These are phyloP conservation scores for Aquilaria sinensis DNA, from an alignment of 345 rosid species.

Conservation along the genomic window DNA sequence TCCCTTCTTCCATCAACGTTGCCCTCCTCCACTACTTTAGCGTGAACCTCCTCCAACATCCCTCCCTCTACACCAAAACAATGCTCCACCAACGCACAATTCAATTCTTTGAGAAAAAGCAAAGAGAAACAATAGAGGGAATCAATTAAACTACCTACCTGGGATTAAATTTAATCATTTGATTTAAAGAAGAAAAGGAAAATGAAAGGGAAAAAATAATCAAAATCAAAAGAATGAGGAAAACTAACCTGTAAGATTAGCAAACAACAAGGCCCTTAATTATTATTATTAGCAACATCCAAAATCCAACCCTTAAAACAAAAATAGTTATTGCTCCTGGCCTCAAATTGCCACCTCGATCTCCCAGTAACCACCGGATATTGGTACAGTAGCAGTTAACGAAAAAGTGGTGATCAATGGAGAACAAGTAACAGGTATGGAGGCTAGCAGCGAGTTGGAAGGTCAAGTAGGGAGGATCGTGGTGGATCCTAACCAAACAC, in stretches of 20 bases:
- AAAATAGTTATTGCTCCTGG: constrained; percentile 75
- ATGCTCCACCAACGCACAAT: no score
- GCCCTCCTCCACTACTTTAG: no score
- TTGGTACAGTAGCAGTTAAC: constrained; percentile 22
- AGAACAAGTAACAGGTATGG: no score
- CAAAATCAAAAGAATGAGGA: not conserved
- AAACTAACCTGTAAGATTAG: constrained; percentile 81
- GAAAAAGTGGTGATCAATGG: no score
- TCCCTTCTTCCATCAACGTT: no score
- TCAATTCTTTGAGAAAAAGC: not conserved
- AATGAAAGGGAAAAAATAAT: not conserved
- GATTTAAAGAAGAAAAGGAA: not conserved
- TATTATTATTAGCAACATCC: constrained; percentile 86
- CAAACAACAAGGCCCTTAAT: constrained; percentile 94
- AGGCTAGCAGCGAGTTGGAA: no score
- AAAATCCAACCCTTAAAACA: constrained; percentile 88
- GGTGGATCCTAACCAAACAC: no score
- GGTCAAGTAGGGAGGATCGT: no score
- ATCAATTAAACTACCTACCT: no score
- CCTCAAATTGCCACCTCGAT: constrained; percentile 31
- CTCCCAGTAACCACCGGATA: constrained; percentile 84
- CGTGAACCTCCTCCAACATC: no score
- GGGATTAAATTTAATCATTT: not conserved
- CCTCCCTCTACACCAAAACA: no score
- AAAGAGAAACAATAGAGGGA: not conserved